Conservation (phyloP, 2,329 filamentous ascomycete genomes). For the Chaetomium globosum region DNA sequence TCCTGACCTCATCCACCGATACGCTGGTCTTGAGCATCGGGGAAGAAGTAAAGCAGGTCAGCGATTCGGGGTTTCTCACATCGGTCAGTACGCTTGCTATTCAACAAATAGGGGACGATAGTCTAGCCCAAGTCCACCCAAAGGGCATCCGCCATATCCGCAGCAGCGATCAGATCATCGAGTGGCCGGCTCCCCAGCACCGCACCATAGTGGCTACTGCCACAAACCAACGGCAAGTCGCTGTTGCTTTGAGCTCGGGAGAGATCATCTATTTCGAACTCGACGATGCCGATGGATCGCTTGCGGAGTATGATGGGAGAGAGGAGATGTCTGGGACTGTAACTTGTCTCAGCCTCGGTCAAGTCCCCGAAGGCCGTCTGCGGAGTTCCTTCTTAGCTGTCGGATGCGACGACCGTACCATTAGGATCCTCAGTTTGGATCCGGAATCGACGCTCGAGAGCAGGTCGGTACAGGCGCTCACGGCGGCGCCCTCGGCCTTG, state of each 20-base stretch:
- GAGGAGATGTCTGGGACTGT: conserved; percentile 95
- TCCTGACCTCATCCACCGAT: conserved; percentile 87
- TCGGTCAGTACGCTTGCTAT: conserved; percentile 87
- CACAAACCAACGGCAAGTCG: conserved; percentile 90
- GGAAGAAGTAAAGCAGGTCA: conserved; percentile 94
- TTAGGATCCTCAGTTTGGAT: conserved; percentile 86
- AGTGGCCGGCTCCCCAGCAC: conserved; percentile 92
- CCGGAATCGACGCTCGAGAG: conserved; percentile 88
- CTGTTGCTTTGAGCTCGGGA: conserved; percentile 89
- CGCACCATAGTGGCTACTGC: conserved; percentile 92
- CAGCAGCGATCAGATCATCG: conserved; percentile 74
- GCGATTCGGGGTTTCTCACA: conserved; percentile 84
- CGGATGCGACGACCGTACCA: conserved; percentile 94
- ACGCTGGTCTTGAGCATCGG: conserved; percentile 94
- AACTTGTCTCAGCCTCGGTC: conserved; percentile 88
- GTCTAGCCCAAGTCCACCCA: conserved; percentile 89
- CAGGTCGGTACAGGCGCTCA: conserved; percentile 91
- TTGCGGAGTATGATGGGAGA: conserved; percentile 93
- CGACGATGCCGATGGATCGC: conserved; percentile 77
- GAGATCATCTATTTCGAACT: conserved; percentile 99
- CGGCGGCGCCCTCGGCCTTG: conserved; percentile 82
- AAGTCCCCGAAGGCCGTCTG: conserved; percentile 85
- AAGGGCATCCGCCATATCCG: conserved; percentile 87
- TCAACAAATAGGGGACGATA: conserved; percentile 90
- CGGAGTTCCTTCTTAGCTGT: conserved; percentile 93